Percentiles rank a stretch among this genome's conserved stretches.
These are phyloP conservation scores for Tulasnella sp. DNA, from an alignment of 768 basidiomycete genomes.

Conservation along the genomic window DNA sequence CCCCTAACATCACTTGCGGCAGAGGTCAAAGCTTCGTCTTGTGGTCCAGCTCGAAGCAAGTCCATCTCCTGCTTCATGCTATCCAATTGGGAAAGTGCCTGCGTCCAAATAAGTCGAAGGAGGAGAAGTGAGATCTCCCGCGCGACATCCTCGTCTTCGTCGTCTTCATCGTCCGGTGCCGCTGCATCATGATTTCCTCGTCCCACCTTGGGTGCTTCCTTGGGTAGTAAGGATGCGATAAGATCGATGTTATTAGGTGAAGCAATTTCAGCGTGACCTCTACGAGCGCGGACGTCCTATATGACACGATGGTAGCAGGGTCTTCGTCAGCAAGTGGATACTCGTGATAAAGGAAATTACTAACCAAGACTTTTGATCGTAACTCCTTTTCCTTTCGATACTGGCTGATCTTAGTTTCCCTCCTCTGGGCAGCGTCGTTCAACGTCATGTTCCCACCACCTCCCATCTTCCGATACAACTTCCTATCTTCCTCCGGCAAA, in stretches of 20 bases:
- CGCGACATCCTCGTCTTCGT: constrained; percentile 51
- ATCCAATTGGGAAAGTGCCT: constrained; percentile 56
- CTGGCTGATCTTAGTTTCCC: constrained; percentile 87
- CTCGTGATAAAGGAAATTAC: background rate
- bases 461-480: constrained; percentile 37
- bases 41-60: constrained; percentile 48
- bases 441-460: background rate
- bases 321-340: background rate
- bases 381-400: constrained; percentile 81
- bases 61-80: constrained; percentile 63
- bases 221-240: constrained; percentile 50
- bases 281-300: constrained; percentile 48
- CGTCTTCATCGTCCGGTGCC: constrained; percentile 35
- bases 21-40: constrained; percentile 29
- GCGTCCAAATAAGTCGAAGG: constrained; percentile 59
- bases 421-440: constrained; percentile 53
- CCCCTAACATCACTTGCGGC: constrained; percentile 33
- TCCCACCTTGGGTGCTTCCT: constrained; percentile 18
- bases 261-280: constrained; percentile 32
- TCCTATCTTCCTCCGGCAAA: constrained; percentile 49
- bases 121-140: constrained; percentile 62
- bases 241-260: constrained; percentile 48
- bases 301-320: no score
- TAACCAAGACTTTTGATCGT: constrained; percentile 56
- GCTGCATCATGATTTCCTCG: background rate